Percentiles rank a stretch among this genome's conserved stretches.
phyloP scores from a whole-genome alignment of 1,284 basidiomycete genomes.

The Marasmius sp. region DNA sequence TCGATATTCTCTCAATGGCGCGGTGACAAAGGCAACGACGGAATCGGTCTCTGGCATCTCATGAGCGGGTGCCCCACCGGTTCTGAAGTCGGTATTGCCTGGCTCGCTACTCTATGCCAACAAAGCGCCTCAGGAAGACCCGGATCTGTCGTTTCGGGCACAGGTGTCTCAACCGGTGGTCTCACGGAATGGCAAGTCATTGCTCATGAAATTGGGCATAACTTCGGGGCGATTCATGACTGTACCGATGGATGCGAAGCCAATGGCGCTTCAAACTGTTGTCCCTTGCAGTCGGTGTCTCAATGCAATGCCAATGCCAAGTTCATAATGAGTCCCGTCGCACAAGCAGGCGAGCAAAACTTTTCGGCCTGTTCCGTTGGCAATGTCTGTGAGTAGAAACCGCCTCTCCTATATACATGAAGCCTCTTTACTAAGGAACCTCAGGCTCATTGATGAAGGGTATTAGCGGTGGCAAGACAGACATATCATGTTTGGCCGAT shows the following conservation, averaged over 20 bases:
- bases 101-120: conserved; percentile 80
- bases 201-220: conserved; percentile 90
- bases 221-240: conserved; percentile 77
- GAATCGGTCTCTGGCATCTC: conserved; percentile 87
- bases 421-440: not conserved
- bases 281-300: conserved; percentile 56
- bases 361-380: conserved; percentile 86
- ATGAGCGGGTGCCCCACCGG: conserved; percentile 89
- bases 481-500: conserved; percentile 64
- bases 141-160: conserved; percentile 70
- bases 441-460: conserved; percentile 58
- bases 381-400: conserved; percentile 73
- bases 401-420: not conserved
- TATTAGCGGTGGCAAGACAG: conserved; percentile 36
- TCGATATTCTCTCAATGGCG: conserved; percentile 86
- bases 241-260: conserved; percentile 68
- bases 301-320: conserved; percentile 67
- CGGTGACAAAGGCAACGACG: conserved; percentile 67
- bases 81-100: conserved; percentile 88
- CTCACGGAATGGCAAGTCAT: conserved; percentile 80
- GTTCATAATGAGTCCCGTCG: conserved; percentile 85
- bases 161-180: conserved; percentile 80
- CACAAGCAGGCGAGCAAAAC: conserved; percentile 56
- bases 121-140: conserved; percentile 46
- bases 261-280: conserved; percentile 55